Evolutionary conservation across 768 basidiomycete species (phyloP), one percentile per base, ranked within the genome.

Genomic region (Hericium rajendrae): DNA sequence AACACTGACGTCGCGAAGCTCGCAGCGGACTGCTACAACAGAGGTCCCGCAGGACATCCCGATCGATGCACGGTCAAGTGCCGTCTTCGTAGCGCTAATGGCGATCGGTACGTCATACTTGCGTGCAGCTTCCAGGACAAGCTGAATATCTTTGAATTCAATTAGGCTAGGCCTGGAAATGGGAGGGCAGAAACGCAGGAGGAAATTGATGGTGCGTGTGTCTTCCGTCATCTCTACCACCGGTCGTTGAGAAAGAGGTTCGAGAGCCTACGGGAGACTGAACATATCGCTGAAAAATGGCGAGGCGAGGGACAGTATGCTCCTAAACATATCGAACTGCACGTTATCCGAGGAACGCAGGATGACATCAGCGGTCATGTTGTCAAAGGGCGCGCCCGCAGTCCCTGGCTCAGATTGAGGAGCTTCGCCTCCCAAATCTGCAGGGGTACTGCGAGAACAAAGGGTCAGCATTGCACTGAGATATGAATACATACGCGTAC

Each of bases 21-120:
- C 61, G 8, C 54, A 57, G 2, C 37, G 38, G 8, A 13, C 32
- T 0, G 55, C 59, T 16, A 60, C 28, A 15, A 52, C 53, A 38
- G 54, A 60, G 43, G 53, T 59, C 13, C 59, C 59, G 16, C n/a
- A 54, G 56, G 4, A 59, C 59, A 38, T 62, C 59, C 10, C 3
- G 8, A 12, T 60, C 50, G 16, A 57, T 20, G 12, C 15, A 16
- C 18, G 41, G 6, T 8, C 28, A 28, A 62, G 59, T 28, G 20
- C 53, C 12, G 10, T 20, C 6, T 4, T 48, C 12, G 52, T 32
- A 0, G 28, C 12, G 38, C 18, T 6, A 11, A 28, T n/a, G 18
- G 57, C 20, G 20, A 24, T 38, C 1, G 54, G 26, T 11, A 62
- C 43, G 15, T 50, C 55, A 37, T 62, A 62, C 46, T 62, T 60